A percentile compares a stretch with the other conserved stretches of the same genome.
Evolutionary conservation across 768 basidiomycete species (phyloP).

Genomic region (Mycena filopes): DNA sequence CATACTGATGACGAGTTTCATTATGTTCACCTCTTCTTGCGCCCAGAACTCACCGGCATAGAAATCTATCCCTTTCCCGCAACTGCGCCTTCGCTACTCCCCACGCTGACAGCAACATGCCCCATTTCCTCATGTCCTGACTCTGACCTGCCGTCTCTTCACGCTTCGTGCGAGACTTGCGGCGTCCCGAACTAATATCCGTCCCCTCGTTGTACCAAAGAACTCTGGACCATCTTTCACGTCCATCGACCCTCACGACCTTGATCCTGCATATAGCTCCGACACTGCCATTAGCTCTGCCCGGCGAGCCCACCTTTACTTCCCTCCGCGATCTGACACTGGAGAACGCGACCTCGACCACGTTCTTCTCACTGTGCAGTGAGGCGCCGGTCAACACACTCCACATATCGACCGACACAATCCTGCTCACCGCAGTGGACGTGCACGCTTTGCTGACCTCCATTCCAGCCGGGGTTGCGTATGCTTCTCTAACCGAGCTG

Average conservation of each 20-base stretch:
- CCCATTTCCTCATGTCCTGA: not conserved
- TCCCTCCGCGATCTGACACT: no score
- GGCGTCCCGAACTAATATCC: not conserved
- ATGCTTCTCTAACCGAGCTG: no score
- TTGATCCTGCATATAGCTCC: no score
- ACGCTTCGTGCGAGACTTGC: not conserved
- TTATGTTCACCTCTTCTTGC: not conserved
- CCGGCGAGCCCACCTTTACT: no score
- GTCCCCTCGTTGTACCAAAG: not conserved
- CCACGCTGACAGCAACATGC: not conserved
- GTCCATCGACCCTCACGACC: constrained; percentile 7
- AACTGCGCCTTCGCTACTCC: not conserved
- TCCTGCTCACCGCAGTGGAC: no score
- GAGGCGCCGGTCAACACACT: no score
- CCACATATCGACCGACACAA: no score
- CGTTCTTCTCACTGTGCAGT: no score
- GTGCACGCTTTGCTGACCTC: no score
- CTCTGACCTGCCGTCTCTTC: not conserved
- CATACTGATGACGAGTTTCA: not conserved
- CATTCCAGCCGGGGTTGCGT: no score
- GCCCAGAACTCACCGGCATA: not conserved
- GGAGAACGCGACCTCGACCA: no score
- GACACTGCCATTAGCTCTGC: no score
- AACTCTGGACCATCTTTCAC: not conserved
- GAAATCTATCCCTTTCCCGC: not conserved